Evolutionary conservation across 2,329 filamentous ascomycete species (phyloP).

Genomic region (Tolypocladium capitatum): DNA sequence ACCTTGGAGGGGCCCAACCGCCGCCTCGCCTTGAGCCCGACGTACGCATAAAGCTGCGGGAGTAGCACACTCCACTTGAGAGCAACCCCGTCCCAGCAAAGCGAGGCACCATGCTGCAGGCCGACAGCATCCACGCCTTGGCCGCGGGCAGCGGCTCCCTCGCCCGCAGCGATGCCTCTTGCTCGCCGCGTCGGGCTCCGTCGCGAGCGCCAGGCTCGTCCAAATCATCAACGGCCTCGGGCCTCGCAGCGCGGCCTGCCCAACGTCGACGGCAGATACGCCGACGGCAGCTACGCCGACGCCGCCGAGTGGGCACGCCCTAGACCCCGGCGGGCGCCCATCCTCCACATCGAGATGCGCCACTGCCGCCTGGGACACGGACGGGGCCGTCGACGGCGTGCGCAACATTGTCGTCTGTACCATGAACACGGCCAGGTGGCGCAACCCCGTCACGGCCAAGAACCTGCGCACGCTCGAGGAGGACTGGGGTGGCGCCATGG

Average conservation of each 20-base stretch:
- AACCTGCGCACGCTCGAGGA: conserved; percentile 58
- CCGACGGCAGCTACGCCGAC: conserved; percentile 69
- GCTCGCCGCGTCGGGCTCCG: conserved; percentile 36
- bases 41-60: background rate
- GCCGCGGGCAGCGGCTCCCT: conserved; percentile 19
- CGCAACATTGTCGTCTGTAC: conserved; percentile 60
- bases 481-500: conserved; percentile 67
- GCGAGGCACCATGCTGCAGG: background rate
- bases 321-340: conserved; percentile 73
- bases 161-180: conserved; percentile 23
- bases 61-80: too few relatives aligned
- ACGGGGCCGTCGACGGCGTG: conserved; percentile 40
- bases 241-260: conserved; percentile 35
- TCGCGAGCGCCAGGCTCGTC: conserved; percentile 79
- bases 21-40: background rate
- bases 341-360: conserved; percentile 82
- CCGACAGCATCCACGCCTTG: conserved; percentile 4
- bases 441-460: conserved; percentile 63
- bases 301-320: conserved; percentile 66
- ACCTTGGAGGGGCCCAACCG: background rate
- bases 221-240: conserved; percentile 50
- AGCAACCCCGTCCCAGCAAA: background rate
- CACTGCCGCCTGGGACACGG: conserved; percentile 77
- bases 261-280: conserved; percentile 70
- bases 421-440: conserved; percentile 90